Evolutionary conservation across 345 rosid genomes (phyloP).

Genomic region (Citrus sinensis): DNA sequence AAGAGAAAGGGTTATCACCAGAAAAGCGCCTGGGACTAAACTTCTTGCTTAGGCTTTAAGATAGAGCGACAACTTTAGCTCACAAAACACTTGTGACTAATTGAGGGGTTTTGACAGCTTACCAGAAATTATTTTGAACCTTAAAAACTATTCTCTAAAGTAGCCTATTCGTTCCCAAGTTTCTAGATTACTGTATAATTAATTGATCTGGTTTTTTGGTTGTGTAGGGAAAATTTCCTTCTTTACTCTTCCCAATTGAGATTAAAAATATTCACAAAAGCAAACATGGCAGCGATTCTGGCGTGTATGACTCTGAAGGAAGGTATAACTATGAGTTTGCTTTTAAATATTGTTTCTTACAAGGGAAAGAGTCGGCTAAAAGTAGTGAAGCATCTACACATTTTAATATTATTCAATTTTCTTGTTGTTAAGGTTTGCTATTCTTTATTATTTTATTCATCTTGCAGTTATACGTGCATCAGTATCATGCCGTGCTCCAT

Average conservation of each 20-base stretch:
- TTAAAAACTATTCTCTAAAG: background rate
- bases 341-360: background rate
- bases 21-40: background rate
- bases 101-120: background rate
- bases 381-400: background rate
- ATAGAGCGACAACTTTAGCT: background rate
- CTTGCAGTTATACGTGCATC: background rate
- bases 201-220: background rate
- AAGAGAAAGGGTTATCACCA: too few relatives aligned
- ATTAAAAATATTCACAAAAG: conserved; percentile 57
- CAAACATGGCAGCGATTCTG: conserved; percentile 88
- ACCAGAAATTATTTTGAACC: background rate
- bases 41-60: background rate
- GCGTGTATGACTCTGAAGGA: conserved; percentile 76
- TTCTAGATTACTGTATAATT: background rate
- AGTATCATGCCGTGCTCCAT: background rate
- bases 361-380: background rate
- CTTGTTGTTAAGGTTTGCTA: background rate
- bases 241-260: conserved; percentile 65
- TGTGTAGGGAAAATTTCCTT: conserved; percentile 65
- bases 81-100: background rate
- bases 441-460: background rate
- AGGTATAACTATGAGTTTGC: conserved; percentile 33
- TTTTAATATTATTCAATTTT: background rate
- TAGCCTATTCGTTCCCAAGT: background rate